Evolutionary conservation across 306 rosid species (phyloP).

Genomic region (Quercus ilex): DNA sequence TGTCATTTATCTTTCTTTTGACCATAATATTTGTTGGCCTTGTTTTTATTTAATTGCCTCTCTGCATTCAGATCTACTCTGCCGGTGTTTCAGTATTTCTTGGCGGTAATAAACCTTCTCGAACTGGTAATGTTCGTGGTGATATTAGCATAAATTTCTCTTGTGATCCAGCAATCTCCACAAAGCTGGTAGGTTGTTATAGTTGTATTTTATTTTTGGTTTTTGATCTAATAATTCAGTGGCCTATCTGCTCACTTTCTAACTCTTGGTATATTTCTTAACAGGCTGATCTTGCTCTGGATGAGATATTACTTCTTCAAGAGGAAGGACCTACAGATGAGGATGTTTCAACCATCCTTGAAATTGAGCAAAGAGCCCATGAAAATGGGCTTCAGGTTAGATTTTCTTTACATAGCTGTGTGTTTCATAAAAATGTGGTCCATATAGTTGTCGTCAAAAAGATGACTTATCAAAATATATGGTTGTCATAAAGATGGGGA

Average conservation of each 20-base stretch:
- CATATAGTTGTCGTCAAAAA: constrained; percentile 4
- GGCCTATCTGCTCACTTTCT: constrained; percentile 9
- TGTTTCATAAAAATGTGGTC: constrained; percentile 15
- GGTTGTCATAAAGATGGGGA: neutral
- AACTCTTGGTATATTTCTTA: constrained; percentile 26
- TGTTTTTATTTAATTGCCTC: constrained; percentile 28
- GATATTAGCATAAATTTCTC: constrained; percentile 87
- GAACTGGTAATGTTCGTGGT: constrained; percentile 78
- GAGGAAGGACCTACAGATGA: constrained; percentile 84
- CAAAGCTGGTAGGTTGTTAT: constrained; percentile 70
- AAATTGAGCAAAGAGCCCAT: constrained; percentile 93
- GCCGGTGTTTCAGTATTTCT: constrained; percentile 86
- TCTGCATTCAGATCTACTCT: constrained; percentile 69
- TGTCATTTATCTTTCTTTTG: constrained; percentile 14
- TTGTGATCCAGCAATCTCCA: constrained; percentile 90
- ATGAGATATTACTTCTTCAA: constrained; percentile 88
- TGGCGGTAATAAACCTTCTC: constrained; percentile 94
- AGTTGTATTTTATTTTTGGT: neutral
- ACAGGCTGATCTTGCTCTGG: constrained; percentile 88
- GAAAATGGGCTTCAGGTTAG: constrained; percentile 96
- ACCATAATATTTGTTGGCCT: constrained; percentile 14
- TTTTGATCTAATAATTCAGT: constrained; percentile 4
- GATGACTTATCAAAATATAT: neutral
- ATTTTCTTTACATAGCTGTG: constrained; percentile 15
- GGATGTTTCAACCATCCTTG: constrained; percentile 80